These are phyloP conservation scores for Aechmea fasciata DNA, from an alignment of 176 grass and related monocot genomes.

Conservation along the genomic window DNA sequence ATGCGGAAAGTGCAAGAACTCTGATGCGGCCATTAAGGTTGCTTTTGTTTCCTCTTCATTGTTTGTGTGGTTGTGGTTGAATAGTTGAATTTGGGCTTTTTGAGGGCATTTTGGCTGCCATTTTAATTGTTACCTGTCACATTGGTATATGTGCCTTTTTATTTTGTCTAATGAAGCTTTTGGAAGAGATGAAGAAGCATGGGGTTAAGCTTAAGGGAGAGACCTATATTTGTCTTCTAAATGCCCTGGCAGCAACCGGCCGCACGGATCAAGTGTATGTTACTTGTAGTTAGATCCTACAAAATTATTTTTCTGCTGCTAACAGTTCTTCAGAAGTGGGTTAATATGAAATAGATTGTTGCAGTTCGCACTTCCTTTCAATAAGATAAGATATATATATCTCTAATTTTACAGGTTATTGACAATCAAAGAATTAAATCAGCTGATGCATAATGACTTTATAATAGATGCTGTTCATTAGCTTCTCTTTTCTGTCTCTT, in stretches of 20 bases:
- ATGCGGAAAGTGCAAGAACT: slow-evolving; percentile 86
- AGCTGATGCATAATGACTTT: slow-evolving; percentile 13
- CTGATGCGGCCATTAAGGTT: slow-evolving; percentile 82
- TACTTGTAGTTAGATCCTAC: not conserved
- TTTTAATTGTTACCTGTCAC: no score
- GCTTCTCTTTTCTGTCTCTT: not conserved
- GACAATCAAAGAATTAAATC: slow-evolving; percentile 8
- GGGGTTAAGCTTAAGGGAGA: slow-evolving; percentile 84
- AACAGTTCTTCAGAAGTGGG: no score
- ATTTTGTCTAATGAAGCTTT: slow-evolving; percentile 51
- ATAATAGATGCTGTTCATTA: not conserved
- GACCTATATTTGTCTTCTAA: slow-evolving; percentile 90
- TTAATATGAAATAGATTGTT: no score
- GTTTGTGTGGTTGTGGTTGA: not conserved
- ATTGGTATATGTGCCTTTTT: not conserved
- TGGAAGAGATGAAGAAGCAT: slow-evolving; percentile 94
- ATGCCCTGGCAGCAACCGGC: slow-evolving; percentile 74
- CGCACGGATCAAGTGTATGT: slow-evolving; percentile 77
- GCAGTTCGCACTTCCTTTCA: not conserved
- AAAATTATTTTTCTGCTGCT: not conserved
- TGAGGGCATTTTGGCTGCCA: not conserved
- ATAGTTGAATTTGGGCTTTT: slow-evolving; percentile 4
- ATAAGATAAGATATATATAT: not conserved
- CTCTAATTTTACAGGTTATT: not conserved
- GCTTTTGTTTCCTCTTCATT: slow-evolving; percentile 16